phyloP scores from a whole-genome alignment of 306 rosid genomes.

The Lagenaria siceraria region DNA sequence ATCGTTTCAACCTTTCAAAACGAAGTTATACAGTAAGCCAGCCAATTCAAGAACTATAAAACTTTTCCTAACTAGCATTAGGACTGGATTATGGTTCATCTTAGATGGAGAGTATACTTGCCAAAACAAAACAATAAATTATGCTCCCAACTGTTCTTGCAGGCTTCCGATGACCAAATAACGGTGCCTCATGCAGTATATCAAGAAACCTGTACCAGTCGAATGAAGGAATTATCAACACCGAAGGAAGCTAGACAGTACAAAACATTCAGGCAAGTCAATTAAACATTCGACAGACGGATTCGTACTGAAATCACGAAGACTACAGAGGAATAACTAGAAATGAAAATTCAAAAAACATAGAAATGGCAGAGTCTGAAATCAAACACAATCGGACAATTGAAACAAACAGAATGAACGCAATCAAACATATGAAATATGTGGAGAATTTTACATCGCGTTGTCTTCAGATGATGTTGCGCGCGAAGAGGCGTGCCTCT shows the following conservation, averaged over 20 bases:
- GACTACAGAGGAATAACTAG: not conserved
- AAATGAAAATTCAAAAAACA: not conserved
- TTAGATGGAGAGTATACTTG: constrained; percentile 18
- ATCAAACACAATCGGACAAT: not conserved
- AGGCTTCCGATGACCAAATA: constrained; percentile 80
- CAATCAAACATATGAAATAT: not conserved
- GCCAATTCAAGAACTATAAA: not conserved
- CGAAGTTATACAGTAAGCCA: not conserved
- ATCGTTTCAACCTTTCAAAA: not conserved
- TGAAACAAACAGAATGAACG: not conserved
- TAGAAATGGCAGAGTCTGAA: not conserved
- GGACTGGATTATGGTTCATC: not conserved
- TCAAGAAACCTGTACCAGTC: constrained; percentile 54
- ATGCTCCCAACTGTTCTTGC: constrained; percentile 71
- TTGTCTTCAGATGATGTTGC: constrained; percentile 41
- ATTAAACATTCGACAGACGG: not conserved
- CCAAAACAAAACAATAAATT: constrained; percentile 63
- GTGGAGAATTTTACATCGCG: constrained; percentile 23
- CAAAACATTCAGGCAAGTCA: not conserved
- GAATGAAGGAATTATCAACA: not conserved
- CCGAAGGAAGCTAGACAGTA: not conserved
- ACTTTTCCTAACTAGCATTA: not conserved
- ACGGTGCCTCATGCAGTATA: constrained; percentile 89
- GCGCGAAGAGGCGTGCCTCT: constrained; percentile 36
- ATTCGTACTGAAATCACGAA: not conserved